phyloP scores from a whole-genome alignment of 306 rosid genomes.

The Acacia acuminata region DNA sequence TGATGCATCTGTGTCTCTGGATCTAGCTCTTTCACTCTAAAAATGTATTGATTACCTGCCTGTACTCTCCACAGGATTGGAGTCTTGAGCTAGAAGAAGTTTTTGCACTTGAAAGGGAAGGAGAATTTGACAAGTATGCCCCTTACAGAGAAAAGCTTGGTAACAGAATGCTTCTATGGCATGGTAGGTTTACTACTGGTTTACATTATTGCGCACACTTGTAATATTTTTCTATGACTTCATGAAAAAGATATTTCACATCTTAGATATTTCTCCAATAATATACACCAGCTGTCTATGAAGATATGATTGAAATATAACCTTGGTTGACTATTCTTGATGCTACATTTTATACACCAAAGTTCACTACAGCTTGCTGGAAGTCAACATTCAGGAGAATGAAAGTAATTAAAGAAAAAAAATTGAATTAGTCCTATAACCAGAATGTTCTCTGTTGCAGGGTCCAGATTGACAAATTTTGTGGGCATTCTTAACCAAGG shows the following conservation, averaged over 20 bases:
- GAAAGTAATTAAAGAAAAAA: neutral
- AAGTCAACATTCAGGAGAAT: neutral
- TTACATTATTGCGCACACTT: neutral
- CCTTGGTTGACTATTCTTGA: constrained; percentile 30
- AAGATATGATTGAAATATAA: neutral
- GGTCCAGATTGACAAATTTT: constrained; percentile 91
- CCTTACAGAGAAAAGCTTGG: constrained; percentile 64
- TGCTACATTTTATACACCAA: neutral
- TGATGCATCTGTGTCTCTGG: constrained; percentile 1
- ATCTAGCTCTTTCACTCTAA: constrained; percentile 5
- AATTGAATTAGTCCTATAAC: constrained; percentile 21
- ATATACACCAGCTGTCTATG: neutral
- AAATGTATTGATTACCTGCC: constrained; percentile 18
- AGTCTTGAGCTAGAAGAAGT: constrained; percentile 95
- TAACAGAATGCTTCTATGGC: constrained; percentile 98
- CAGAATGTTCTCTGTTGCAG: constrained; percentile 39
- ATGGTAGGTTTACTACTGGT: constrained; percentile 60
- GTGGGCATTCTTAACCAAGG: constrained; percentile 98
- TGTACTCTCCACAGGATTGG: constrained; percentile 75
- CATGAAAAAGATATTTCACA: neutral
- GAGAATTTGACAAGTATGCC: constrained; percentile 72
- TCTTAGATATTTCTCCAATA: neutral
- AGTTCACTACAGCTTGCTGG: neutral
- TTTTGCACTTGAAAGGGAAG: constrained; percentile 88
- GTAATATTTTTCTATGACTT: constrained; percentile 19